Conservation (phyloP, 2,329 filamentous ascomycete species). For the Paecilomyces fulvus region DNA sequence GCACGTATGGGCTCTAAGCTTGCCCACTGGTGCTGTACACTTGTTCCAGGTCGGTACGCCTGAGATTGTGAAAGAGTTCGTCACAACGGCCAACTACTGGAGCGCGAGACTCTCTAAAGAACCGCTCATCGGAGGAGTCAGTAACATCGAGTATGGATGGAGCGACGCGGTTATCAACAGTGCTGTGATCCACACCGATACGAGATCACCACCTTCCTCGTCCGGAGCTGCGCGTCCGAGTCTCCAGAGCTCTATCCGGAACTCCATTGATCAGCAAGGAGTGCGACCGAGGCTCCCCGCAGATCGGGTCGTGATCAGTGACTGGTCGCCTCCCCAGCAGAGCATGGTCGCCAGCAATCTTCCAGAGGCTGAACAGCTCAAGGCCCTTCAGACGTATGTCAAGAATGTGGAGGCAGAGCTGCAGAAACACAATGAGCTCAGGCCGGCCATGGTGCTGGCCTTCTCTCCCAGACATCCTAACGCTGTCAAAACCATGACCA, state of each 20-base stretch:
- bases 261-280: constrained; percentile 57
- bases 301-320: constrained; percentile 72
- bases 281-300: constrained; percentile 65
- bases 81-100: constrained; percentile 95
- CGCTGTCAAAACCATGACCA: constrained; percentile 74
- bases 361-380: constrained; percentile 71
- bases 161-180: constrained; percentile 73
- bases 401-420: constrained; percentile 78
- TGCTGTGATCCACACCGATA: constrained; percentile 55
- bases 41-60: constrained; percentile 96
- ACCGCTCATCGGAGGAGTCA: constrained; percentile 83
- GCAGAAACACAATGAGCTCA: constrained; percentile 76
- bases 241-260: constrained; percentile 54
- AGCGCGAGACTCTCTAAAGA: constrained; percentile 89
- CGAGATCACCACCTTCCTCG: constrained; percentile 22
- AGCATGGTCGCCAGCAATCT: constrained; percentile 78
- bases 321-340: constrained; percentile 84
- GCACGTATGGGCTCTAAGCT: constrained; percentile 86
- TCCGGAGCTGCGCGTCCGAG: constrained; percentile 40
- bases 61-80: constrained; percentile 91
- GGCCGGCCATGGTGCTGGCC: constrained; percentile 77
- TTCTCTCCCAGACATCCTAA: constrained; percentile 82
- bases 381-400: constrained; percentile 68
- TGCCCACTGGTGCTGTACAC: constrained; percentile 89
- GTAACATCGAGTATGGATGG: constrained; percentile 97